Base-by-base conservation (phyloP, 2,329 filamentous ascomycete genomes). In the Chlorencoelia australis region DNA sequence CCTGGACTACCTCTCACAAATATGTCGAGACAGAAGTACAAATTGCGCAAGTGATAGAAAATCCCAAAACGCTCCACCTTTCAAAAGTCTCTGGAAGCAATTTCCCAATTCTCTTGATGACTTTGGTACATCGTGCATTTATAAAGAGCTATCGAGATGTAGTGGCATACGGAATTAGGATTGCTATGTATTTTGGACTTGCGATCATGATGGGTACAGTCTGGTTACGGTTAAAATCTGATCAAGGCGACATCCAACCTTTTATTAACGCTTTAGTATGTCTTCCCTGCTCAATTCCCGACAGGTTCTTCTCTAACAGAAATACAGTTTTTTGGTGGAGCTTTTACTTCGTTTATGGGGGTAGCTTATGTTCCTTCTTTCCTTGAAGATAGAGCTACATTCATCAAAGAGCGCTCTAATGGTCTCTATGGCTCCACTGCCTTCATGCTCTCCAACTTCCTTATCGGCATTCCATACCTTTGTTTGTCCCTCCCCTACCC, bases 141-240 rank as follows among this genome's bases (percentile, higher is more conserved):
- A 77, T 93, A 59, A 94, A 94, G 62, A 81, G 76, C 30, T 83
- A 88, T 57, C 77, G 86, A 17, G 86, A 94, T 54, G 69, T 93
- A 5, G 75, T 94, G 34, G 84, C 79, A 0, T 94, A 94, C 52
- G 82, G 81, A 0, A 85, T 91, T 47, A 75, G 86, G 3, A 67
- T 91, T 27, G 79, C 72, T 26, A 93, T 93, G 84, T 91, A 93
- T 58, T 67, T 79, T 42, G 73, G 75, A 1, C 67, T 93, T 11
- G 84, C 84, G 1, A 73, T 91, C 48, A 79, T 91, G 73, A 87
- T 89, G 79, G 85, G 86, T 4, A 93, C 86, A 0, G 82, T 93
- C 9, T 94, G 83, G 79, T 63, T 93, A 10, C 75, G 85, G 5
- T 66, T 94, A 3, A 62, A 69, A 4, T 68, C 79, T 0, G 63